Percentiles rank a stretch among this genome's conserved stretches.
Conservation (phyloP, 345 rosid species). For the Clausena lansium region DNA sequence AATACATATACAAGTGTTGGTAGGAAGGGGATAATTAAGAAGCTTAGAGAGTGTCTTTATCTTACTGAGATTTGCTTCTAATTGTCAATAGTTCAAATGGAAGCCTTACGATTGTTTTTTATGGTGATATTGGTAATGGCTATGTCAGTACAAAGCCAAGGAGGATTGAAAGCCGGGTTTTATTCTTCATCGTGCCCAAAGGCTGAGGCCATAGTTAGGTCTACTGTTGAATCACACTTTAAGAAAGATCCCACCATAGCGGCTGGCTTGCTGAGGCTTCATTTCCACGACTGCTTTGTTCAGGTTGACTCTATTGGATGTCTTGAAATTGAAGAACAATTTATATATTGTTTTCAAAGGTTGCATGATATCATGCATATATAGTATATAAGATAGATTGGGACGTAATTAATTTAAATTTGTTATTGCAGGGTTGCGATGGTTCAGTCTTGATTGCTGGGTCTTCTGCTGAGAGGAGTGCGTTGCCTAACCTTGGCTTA, state of each 20-base stretch:
- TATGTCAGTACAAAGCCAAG: conserved; percentile 28
- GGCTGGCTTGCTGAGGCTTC: conserved; percentile 71
- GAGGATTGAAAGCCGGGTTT: conserved; percentile 46
- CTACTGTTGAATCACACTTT: conserved; percentile 58
- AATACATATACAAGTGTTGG: neutral
- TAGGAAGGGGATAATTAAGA: neutral
- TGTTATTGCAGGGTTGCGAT: conserved; percentile 31
- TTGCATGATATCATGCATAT: neutral
- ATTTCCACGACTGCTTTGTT: conserved; percentile 73
- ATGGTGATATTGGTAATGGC: conserved; percentile 15
- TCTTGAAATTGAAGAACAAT: no score
- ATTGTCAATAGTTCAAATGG: conserved; percentile 10
- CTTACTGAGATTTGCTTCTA: neutral
- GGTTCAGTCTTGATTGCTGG: conserved; percentile 35
- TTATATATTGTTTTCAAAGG: no score
- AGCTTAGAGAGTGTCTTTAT: no score
- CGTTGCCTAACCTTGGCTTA: conserved; percentile 28
- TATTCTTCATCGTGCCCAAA: conserved; percentile 61
- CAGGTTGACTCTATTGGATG: conserved; percentile 36
- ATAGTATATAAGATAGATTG: neutral
- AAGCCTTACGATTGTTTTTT: conserved; percentile 9
- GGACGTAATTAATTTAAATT: neutral
- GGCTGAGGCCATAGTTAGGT: conserved; percentile 52
- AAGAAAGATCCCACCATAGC: conserved; percentile 57
- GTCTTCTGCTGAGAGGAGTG: conserved; percentile 31